Base-by-base conservation (phyloP, 441 rosid genomes). In the Jatropha podagrica region DNA sequence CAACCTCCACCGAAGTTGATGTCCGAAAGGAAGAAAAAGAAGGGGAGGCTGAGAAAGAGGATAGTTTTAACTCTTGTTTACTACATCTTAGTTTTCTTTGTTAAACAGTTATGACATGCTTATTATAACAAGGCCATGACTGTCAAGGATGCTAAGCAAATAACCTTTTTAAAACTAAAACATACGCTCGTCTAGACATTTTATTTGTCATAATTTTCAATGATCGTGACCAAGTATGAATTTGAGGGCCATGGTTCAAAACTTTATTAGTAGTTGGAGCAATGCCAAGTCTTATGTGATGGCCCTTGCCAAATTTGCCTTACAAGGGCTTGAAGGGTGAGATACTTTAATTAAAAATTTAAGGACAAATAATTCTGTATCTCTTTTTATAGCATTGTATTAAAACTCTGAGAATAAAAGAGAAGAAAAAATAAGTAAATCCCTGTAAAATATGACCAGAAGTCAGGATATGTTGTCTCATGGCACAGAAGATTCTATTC, bases 1-100 rank as follows among this genome's bases (percentile, higher is more conserved):
- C 86, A 59, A 91, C 92, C 46, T 92, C 94, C 69, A 89, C 97
- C 49, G 86, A 90, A 86, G 84, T 90, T 52, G 93, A 91, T 72
- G 81, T 91, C 65, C 78, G 89, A 88, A 80, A 91, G 88, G 85
- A 93, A 90, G 91, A 88, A 80, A 20, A 87, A 84, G 84, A 91
- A 92, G 64, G 83, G 79, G 38, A 93, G 81, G 86, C 85, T 2
- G 89, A 91, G 54, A 88, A 86, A 76, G 86, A 84, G 90, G 96
- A 90, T 18, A 0, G 71, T 69, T 71, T 26, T 23, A 5, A 18
- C 23, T 55, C 49, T 46, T 18, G 20, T 18, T 56, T 23, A 26
- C 37, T 23, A 26, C 37, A 9, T 59, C 63, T 18, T 23, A 59
- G 11, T 59, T 23, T 59, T 59, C 63, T 59, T 59, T 59, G 63